phyloP scores from a whole-genome alignment of 805 yeast species.

The Barnettozyma salicaria region DNA sequence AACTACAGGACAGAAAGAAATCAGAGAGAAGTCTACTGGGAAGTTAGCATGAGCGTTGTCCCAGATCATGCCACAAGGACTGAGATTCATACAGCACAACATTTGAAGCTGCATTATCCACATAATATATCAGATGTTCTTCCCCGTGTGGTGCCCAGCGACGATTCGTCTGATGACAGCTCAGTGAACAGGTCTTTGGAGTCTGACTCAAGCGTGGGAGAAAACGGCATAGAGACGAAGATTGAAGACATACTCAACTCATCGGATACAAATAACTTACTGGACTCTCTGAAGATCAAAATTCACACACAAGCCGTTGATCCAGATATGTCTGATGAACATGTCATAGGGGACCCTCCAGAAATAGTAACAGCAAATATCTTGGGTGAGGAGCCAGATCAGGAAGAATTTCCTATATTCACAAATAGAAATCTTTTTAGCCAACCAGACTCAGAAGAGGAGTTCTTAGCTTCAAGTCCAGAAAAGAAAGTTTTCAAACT shows the following conservation, averaged over 20 bases:
- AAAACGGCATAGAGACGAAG: slow-evolving; percentile 8
- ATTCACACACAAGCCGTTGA: neutral
- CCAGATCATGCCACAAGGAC: neutral
- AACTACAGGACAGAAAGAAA: too few relatives aligned
- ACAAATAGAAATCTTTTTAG: slow-evolving; percentile 1
- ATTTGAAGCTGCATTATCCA: neutral
- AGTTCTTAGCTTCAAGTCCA: slow-evolving; percentile 6
- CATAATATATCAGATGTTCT: neutral
- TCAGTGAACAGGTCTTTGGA: slow-evolving; percentile 2
- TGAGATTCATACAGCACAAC: neutral
- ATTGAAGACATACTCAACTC: slow-evolving; percentile 13
- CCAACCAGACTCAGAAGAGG: slow-evolving; percentile 5
- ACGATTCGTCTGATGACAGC: slow-evolving; percentile 8
- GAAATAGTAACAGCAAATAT: neutral
- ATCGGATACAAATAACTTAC: slow-evolving; percentile 13
- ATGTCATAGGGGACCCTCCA: neutral
- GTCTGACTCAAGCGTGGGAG: neutral
- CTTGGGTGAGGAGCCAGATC: neutral
- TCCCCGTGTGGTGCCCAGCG: slow-evolving; percentile 3
- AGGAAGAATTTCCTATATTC: slow-evolving; percentile 10
- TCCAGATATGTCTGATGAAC: slow-evolving; percentile 1
- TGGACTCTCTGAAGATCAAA: slow-evolving; percentile 13
- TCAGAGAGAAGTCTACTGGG: too few relatives aligned
- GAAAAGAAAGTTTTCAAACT: neutral
- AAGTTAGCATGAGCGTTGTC: neutral